Conservation (phyloP, 2,329 filamentous ascomycete species). For the Alternaria brassicicola region DNA sequence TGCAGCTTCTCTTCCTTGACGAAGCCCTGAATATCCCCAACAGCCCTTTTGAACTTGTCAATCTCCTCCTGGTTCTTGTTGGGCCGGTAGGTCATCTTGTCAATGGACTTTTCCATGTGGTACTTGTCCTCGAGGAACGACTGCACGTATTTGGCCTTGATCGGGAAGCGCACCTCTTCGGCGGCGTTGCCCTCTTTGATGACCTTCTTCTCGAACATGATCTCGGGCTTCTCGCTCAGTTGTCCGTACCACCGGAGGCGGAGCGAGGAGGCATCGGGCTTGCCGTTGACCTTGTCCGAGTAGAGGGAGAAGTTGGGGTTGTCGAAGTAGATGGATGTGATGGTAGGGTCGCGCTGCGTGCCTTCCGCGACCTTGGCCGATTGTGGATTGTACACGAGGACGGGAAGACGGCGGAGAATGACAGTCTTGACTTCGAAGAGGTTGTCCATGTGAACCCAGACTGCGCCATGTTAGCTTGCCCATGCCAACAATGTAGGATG, state of each 20-base stretch:
- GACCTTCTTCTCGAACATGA: conserved; percentile 88
- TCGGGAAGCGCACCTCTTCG: conserved; percentile 77
- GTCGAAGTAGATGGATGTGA: conserved; percentile 97
- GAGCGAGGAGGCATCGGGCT: conserved; percentile 78
- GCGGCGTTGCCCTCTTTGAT: conserved; percentile 77
- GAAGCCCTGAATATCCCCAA: conserved; percentile 79
- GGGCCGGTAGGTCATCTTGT: conserved; percentile 80
- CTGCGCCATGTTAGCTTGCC: conserved; percentile 53
- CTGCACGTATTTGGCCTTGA: conserved; percentile 95
- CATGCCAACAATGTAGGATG: background rate
- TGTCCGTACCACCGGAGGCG: conserved; percentile 92
- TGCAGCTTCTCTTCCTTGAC: conserved; percentile 78
- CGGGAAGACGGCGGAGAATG: conserved; percentile 86
- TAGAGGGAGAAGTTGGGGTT: conserved; percentile 86
- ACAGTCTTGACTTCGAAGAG: conserved; percentile 95
- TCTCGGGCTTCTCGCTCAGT: conserved; percentile 75
- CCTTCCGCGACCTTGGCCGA: conserved; percentile 81
- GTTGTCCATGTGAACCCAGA: conserved; percentile 97
- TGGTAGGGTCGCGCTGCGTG: conserved; percentile 78
- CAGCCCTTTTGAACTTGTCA: conserved; percentile 71
- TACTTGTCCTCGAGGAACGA: conserved; percentile 86
- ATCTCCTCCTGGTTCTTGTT: conserved; percentile 70
- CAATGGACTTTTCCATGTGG: conserved; percentile 86
- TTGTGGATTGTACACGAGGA: conserved; percentile 91
- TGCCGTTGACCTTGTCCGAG: conserved; percentile 78